Base-by-base conservation (phyloP, 2,329 filamentous ascomycete species). In the Fusarium dimerum region DNA sequence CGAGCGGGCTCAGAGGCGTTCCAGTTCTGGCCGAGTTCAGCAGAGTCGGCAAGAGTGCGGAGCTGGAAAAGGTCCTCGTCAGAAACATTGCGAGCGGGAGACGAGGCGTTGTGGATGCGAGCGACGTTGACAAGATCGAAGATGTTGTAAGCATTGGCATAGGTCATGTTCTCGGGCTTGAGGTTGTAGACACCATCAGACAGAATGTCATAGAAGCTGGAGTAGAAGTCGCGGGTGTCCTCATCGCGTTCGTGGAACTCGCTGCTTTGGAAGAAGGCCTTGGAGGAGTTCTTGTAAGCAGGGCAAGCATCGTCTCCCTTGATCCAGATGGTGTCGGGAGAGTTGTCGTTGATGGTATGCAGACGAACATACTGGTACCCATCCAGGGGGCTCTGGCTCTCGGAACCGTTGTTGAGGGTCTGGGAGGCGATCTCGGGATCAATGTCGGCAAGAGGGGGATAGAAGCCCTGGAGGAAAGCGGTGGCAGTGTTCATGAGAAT, bases 101-200 rank as follows among this genome's bases (percentile, higher is more conserved):
- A 68, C 1, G 68, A 66, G 18, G 47, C 54, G 41, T 67, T 66
- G 53, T 71, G 68, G 40, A 71, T 71, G 42, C 65, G 67, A 1
- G 70, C 70, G 7, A 70, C 67, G 43, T 71, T 71, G 45, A 71
- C 55, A 15, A 71, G 63, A 39, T 72, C 69, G n/a, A 69, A 72
- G 42, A 72, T 69, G 45, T 68, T 63, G 52, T 70, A 71, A 17
- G 70, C 70, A 36, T 72, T 69, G 40, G 52, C 60, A 56, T 71
- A 72, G 1, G 65, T 69, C 62, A 72, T 64, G 54, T 71, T 63
- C 43, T 66, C 63, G 0, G 62, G 59, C 46, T 56, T 55, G 40
- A 66, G 51, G 57, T 71, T 66, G 51, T 69, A 71, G 2, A 72
- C 70, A 4, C 59, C 64, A 0, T 63, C 59, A 1, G 56, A 57